Evolutionary conservation across 2,329 filamentous ascomycete species (phyloP), one percentile per base, ranked within the genome.

Genomic region (Ilyonectria robusta): DNA sequence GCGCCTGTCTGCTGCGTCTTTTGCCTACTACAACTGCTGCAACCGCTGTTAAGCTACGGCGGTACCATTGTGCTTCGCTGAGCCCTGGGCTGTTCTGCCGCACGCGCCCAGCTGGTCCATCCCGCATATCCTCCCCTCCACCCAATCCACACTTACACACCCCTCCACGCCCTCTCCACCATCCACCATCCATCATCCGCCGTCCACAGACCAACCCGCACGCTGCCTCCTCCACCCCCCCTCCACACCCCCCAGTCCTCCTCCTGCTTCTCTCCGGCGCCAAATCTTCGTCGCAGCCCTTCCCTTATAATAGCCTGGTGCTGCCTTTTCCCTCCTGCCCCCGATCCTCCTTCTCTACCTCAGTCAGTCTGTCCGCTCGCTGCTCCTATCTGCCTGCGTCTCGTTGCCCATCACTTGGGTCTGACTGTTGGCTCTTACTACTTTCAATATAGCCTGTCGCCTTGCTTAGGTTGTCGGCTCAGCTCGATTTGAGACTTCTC

Each of bases 311-410:
- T 59, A 69, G 53, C 72, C 66, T 69, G 67, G 67, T 69, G 70
- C 71, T 73, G 74, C 74, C 74, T 70, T 59, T 65, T 62, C 64
- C 67, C 67, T 67, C 65, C 68, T 56, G 37, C 59, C 42, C 66
- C 26, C 62, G 61, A 66, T 26, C 65, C 62, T 65, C 71, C 66
- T 67, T 71, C 67, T 68, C 46, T 67, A 69, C 67, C 72, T 66
- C 73, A 75, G 73, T 70, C 73, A 75, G 72, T 75, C 71, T 57
- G 71, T 76, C 68, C 74, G 66, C 67, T 76, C 72, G 73, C 73
- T 75, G 72, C 67, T 70, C 67, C 58, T 64, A 59, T 59, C 63
- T 71, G 70, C 67, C 70, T 68, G 71, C 65, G 59, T 70, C 70
- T 58, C 65, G 65, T 59, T 69, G 51, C 62, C 61, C 62, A 62